These are phyloP conservation scores for Furcasterigmium furcatum DNA, from an alignment of 2,329 filamentous ascomycete genomes.

Conservation along the genomic window DNA sequence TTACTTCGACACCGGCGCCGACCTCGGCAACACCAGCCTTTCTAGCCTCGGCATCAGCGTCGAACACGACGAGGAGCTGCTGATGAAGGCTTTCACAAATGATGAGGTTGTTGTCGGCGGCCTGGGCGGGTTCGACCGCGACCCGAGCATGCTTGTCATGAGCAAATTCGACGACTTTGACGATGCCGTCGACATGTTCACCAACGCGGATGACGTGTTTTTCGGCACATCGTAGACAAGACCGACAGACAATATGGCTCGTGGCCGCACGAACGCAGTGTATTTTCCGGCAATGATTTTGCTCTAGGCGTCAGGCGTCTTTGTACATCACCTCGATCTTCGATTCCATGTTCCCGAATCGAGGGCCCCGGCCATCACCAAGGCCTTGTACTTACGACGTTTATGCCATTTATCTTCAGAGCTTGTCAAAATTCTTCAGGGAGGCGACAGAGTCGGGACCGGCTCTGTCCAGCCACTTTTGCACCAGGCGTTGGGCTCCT, in stretches of 20 bases:
- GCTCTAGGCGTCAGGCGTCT: too few species aligned
- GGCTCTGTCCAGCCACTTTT: background rate
- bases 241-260: too few species aligned
- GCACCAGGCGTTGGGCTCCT: background rate
- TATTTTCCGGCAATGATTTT: too few species aligned
- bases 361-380: too few species aligned
- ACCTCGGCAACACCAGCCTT: slow-evolving; percentile 26
- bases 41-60: slow-evolving; percentile 12
- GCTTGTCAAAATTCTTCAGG: background rate
- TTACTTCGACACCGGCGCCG: slow-evolving; percentile 39
- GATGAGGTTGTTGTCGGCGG: slow-evolving; percentile 25
- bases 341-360: too few species aligned
- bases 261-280: too few species aligned
- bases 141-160: slow-evolving; percentile 46
- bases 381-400: too few species aligned
- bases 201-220: slow-evolving; percentile 47
- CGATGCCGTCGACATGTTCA: slow-evolving; percentile 47
- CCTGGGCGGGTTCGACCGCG: slow-evolving; percentile 39
- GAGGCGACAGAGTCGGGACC: background rate
- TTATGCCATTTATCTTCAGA: too few species aligned
- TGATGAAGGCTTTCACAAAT: slow-evolving; percentile 39
- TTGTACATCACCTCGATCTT: too few species aligned
- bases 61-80: slow-evolving; percentile 41
- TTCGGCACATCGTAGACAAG: slow-evolving; percentile 34
- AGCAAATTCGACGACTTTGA: slow-evolving; percentile 54